A percentile compares a stretch with the other conserved stretches of the same genome.
Evolutionary conservation across 2,329 filamentous ascomycete species (phyloP).

Genomic region (Verticillium albo-atrum): DNA sequence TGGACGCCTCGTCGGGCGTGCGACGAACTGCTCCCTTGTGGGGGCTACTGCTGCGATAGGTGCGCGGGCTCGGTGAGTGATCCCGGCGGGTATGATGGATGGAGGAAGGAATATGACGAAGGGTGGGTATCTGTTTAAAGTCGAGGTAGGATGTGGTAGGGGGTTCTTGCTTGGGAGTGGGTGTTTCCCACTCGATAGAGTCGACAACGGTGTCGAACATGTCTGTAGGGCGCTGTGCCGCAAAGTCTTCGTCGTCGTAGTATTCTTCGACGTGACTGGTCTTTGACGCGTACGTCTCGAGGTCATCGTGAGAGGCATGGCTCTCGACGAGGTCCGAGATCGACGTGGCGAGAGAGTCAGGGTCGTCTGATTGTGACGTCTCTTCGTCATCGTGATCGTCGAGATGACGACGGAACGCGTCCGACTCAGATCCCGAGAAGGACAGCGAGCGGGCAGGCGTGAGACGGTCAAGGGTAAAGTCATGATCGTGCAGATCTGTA

Average conservation of each 20-base stretch:
- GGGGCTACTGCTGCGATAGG: constrained; percentile 27
- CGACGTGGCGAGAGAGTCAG: constrained; percentile 38
- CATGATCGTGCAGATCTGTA: constrained; percentile 22
- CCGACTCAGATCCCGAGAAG: constrained; percentile 47
- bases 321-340: constrained; percentile 41
- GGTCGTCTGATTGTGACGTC: constrained; percentile 39
- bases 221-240: constrained; percentile 33
- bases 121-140: constrained; percentile 20
- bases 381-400: constrained; percentile 33
- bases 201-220: constrained; percentile 18
- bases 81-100: not conserved
- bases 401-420: constrained; percentile 21
- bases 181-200: constrained; percentile 36
- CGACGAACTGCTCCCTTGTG: constrained; percentile 30
- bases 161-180: constrained; percentile 35
- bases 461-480: constrained; percentile 24
- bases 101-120: constrained; percentile 7
- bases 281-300: constrained; percentile 12
- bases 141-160: not conserved
- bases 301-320: constrained; percentile 23
- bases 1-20: constrained; percentile 40
- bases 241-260: constrained; percentile 24
- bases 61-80: not conserved
- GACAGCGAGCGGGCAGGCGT: constrained; percentile 45
- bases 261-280: constrained; percentile 22